Percentiles rank a stretch among this genome's conserved stretches.
Conservation (phyloP, 2,329 filamentous ascomycete species). For the Penicillium sp. region DNA sequence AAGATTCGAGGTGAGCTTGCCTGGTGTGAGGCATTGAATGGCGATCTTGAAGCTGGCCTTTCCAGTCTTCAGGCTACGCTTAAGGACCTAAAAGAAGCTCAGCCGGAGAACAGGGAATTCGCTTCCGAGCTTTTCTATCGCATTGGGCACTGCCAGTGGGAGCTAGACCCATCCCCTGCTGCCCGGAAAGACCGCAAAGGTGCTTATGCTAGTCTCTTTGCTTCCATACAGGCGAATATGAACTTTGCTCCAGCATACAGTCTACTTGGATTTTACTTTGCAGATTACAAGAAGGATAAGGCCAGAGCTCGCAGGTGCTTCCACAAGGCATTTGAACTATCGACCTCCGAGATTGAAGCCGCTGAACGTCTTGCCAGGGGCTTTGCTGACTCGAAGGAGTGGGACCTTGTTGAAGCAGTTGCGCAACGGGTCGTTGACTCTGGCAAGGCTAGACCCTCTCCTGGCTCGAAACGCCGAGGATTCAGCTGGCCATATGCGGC, state of each 20-base stretch:
- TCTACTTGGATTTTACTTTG: constrained; percentile 84
- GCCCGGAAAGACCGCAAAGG: constrained; percentile 78
- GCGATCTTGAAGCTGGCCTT: constrained; percentile 68
- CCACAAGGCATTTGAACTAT: constrained; percentile 93
- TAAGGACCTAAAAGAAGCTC: constrained; percentile 61
- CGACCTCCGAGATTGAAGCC: constrained; percentile 77
- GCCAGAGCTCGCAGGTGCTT: constrained; percentile 88
- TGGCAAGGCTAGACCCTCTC: constrained; percentile 85
- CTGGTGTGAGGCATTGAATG: constrained; percentile 85
- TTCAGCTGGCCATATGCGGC: constrained; percentile 96
- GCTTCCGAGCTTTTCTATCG: constrained; percentile 83
- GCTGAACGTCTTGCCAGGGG: constrained; percentile 81
- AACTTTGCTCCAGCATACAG: constrained; percentile 91
- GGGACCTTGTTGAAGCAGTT: constrained; percentile 93
- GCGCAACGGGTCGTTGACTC: constrained; percentile 89
- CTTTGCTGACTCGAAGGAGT: constrained; percentile 88
- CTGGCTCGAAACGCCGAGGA: constrained; percentile 88
- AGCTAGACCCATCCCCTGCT: constrained; percentile 69
- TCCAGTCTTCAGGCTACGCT: constrained; percentile 70
- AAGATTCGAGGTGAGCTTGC: constrained; percentile 82
- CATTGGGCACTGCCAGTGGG: constrained; percentile 83
- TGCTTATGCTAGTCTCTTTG: constrained; percentile 80
- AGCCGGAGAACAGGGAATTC: constrained; percentile 65
- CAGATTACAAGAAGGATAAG: constrained; percentile 85
- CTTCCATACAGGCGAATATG: constrained; percentile 79